Percentiles rank a stretch among this genome's conserved stretches.
Conservation (phyloP, 441 rosid species). For the Adansonia grandidieri region DNA sequence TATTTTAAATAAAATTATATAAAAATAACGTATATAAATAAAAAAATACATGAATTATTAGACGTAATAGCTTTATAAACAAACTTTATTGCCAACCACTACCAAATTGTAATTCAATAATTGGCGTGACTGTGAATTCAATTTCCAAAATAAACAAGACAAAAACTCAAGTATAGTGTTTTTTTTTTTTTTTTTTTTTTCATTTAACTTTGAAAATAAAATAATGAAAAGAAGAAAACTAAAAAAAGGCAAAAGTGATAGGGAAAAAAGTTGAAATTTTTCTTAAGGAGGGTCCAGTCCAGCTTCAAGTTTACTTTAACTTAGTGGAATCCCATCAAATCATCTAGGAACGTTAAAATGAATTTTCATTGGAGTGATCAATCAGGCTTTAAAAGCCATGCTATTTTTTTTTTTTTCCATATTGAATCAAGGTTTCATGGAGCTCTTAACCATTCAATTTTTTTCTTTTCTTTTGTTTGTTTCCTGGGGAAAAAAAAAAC, state of each 20-base stretch:
- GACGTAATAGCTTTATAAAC: neutral
- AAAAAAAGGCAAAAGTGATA: neutral
- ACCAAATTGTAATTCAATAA: conserved; percentile 17
- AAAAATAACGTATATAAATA: no score
- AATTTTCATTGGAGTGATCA: conserved; percentile 21
- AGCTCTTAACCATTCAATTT: neutral
- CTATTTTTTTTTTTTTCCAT: conserved; percentile 13
- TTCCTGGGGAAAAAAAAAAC: neutral
- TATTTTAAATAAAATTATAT: no score
- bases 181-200: neutral
- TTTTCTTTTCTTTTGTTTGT: neutral
- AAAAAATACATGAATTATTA: neutral
- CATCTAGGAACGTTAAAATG: conserved; percentile 35
- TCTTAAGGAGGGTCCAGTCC: conserved; percentile 39
- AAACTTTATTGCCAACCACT: conserved; percentile 14
- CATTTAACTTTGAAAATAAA: conserved; percentile 21
- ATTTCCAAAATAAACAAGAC: conserved; percentile 28
- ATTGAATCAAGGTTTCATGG: neutral
- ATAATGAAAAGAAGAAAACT: neutral
- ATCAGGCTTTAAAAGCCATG: conserved; percentile 31
- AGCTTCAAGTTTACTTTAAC: conserved; percentile 35
- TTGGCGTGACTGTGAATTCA: conserved; percentile 33
- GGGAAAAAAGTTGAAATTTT: conserved; percentile 24
- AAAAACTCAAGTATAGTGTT: neutral
- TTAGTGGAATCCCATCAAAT: conserved; percentile 43